phyloP scores from a whole-genome alignment of 192 early-diverging fungal species.

The Umbelopsis sp. region DNA sequence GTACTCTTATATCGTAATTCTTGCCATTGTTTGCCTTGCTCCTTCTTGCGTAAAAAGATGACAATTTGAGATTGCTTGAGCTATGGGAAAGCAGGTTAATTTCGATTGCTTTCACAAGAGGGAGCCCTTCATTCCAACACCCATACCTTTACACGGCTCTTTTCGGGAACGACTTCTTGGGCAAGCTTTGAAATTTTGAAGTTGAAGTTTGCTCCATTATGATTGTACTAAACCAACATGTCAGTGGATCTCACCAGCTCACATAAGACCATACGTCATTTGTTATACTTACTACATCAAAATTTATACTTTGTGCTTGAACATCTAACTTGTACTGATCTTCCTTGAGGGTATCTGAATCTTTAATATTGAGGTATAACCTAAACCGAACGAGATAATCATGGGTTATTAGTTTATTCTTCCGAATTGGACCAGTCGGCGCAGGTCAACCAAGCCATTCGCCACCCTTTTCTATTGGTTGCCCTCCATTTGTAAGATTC shows the following conservation, averaged over 20 bases:
- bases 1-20: slow-evolving; percentile 18
- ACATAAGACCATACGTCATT: neutral
- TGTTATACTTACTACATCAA: slow-evolving; percentile 22
- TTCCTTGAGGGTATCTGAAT: neutral
- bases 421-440: too few relatives aligned
- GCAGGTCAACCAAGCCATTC: too few relatives aligned
- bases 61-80: slow-evolving; percentile 22
- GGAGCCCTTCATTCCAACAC: neutral
- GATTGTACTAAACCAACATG: slow-evolving; percentile 12
- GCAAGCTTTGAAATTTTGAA: slow-evolving; percentile 24
- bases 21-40: slow-evolving; percentile 25
- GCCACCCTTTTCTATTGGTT: too few relatives aligned
- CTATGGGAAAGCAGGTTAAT: neutral
- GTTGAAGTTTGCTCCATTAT: slow-evolving; percentile 24
- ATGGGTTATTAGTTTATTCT: neutral
- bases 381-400: neutral
- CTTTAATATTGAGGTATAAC: slow-evolving; percentile 15
- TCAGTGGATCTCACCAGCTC: neutral
- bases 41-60: slow-evolving; percentile 22
- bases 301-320: slow-evolving; percentile 18
- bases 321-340: slow-evolving; percentile 21
- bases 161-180: slow-evolving; percentile 11
- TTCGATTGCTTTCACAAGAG: neutral
- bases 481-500: too few relatives aligned
- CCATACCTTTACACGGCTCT: slow-evolving; percentile 20